Evolutionary conservation across 2,329 filamentous ascomycete genomes (phyloP).

Genomic region (Dactylellina sp.): DNA sequence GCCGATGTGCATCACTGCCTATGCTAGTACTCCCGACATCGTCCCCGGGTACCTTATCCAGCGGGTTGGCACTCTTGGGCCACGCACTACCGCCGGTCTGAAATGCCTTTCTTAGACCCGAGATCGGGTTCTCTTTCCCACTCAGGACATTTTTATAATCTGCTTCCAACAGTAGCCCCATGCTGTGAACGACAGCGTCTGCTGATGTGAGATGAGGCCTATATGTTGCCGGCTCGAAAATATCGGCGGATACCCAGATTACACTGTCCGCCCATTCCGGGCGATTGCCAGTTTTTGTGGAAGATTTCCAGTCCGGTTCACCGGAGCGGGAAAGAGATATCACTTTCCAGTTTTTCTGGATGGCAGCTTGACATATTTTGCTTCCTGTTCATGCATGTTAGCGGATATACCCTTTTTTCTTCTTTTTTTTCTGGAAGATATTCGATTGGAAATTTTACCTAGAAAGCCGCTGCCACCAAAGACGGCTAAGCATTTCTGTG

Average conservation of each 20-base stretch:
- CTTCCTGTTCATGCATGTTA: slow-evolving; percentile 34
- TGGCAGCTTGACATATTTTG: slow-evolving; percentile 52
- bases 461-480: slow-evolving; percentile 56
- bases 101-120: slow-evolving; percentile 83
- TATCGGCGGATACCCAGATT: slow-evolving; percentile 87
- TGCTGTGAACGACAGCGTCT: slow-evolving; percentile 88
- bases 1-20: slow-evolving; percentile 51
- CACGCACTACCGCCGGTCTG: slow-evolving; percentile 72
- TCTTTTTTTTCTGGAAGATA: no score
- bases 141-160: slow-evolving; percentile 95
- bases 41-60: slow-evolving; percentile 74
- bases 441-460: slow-evolving; percentile 16
- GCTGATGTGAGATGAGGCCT: slow-evolving; percentile 78
- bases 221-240: slow-evolving; percentile 85
- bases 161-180: slow-evolving; percentile 95
- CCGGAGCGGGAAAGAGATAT: slow-evolving; percentile 51
- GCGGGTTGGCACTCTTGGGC: slow-evolving; percentile 64
- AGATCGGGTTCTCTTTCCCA: slow-evolving; percentile 83
- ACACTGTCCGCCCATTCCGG: slow-evolving; percentile 81
- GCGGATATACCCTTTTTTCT: no score
- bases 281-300: slow-evolving; percentile 65
- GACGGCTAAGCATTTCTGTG: slow-evolving; percentile 49
- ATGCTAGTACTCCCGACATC: slow-evolving; percentile 70
- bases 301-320: slow-evolving; percentile 49
- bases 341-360: slow-evolving; percentile 53